A percentile compares a stretch with the other conserved stretches of the same genome.
phyloP scores from a whole-genome alignment of 2,329 filamentous ascomycete species.

The Aspergillus transmontanensis region DNA sequence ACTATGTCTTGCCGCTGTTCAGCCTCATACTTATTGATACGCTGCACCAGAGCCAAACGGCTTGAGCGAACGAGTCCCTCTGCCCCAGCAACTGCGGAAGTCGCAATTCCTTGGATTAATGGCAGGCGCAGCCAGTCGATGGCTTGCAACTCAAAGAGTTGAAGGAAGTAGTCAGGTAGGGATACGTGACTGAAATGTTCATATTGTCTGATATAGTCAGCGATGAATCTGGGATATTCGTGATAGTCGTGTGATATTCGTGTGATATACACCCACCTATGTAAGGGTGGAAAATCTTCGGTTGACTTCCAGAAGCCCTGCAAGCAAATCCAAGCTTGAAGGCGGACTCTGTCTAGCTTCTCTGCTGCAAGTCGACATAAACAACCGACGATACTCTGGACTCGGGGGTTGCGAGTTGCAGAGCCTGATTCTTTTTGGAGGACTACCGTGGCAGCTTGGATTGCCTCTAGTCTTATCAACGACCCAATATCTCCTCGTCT shows the following conservation, averaged over 20 bases:
- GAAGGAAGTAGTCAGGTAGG: constrained; percentile 44
- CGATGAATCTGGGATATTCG: not conserved
- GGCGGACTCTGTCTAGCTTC: constrained; percentile 84
- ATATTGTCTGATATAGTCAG: constrained; percentile 38
- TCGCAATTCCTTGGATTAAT: constrained; percentile 47
- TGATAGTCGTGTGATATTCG: not conserved
- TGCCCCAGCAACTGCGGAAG: constrained; percentile 47
- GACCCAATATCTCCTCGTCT: constrained; percentile 89
- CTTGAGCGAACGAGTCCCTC: constrained; percentile 48
- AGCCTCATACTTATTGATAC: constrained; percentile 28
- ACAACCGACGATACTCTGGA: constrained; percentile 38
- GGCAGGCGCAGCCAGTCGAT: constrained; percentile 41
- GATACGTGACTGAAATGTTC: constrained; percentile 50
- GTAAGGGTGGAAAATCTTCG: constrained; percentile 35
- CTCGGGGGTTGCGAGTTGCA: constrained; percentile 16
- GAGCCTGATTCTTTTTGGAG: constrained; percentile 23
- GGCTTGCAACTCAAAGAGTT: constrained; percentile 41
- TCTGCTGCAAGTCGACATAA: constrained; percentile 75
- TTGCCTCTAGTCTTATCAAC: constrained; percentile 76
- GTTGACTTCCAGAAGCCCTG: constrained; percentile 43
- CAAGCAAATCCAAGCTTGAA: constrained; percentile 51
- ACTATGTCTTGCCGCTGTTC: constrained; percentile 42
- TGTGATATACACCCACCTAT: constrained; percentile 40
- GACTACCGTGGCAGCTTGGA: constrained; percentile 61
- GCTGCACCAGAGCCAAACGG: constrained; percentile 44